phyloP scores from a whole-genome alignment of 2,329 filamentous ascomycete species.

The Knufia fluminis region DNA sequence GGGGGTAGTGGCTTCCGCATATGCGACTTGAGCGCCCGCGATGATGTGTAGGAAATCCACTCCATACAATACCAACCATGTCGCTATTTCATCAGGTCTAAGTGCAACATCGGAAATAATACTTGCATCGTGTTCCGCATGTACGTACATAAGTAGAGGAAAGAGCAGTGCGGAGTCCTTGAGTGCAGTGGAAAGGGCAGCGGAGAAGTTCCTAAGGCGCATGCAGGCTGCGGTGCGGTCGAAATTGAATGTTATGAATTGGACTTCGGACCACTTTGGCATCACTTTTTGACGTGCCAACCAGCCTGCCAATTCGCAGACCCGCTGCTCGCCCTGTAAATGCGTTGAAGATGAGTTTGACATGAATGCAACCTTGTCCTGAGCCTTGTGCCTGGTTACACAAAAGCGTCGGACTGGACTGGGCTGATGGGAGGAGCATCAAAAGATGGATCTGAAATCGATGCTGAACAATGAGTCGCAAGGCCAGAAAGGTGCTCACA shows the following conservation, averaged over 20 bases:
- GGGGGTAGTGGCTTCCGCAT: no score
- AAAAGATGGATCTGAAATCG: conserved; percentile 22
- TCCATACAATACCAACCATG: no score
- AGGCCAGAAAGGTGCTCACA: conserved; percentile 13
- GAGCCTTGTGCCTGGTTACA: conserved; percentile 6
- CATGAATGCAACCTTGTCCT: not conserved
- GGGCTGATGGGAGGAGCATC: conserved; percentile 4
- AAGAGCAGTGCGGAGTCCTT: no score
- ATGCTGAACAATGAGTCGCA: conserved; percentile 24
- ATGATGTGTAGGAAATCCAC: no score
- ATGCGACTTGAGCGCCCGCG: no score
- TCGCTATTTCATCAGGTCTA: no score
- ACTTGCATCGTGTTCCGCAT: no score
- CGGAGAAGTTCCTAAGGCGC: no score
- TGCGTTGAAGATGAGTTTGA: not conserved
- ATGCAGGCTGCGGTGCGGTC: no score
- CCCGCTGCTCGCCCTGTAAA: not conserved
- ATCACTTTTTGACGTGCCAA: conserved; percentile 2
- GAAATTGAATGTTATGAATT: not conserved
- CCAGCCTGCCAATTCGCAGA: not conserved
- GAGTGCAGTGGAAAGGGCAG: no score
- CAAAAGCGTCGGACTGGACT: not conserved
- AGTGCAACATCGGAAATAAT: no score
- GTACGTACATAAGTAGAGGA: no score
- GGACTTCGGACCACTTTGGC: conserved; percentile 1